phyloP scores from a whole-genome alignment of 192 early-diverging fungal species.

The Dispira simplex region DNA sequence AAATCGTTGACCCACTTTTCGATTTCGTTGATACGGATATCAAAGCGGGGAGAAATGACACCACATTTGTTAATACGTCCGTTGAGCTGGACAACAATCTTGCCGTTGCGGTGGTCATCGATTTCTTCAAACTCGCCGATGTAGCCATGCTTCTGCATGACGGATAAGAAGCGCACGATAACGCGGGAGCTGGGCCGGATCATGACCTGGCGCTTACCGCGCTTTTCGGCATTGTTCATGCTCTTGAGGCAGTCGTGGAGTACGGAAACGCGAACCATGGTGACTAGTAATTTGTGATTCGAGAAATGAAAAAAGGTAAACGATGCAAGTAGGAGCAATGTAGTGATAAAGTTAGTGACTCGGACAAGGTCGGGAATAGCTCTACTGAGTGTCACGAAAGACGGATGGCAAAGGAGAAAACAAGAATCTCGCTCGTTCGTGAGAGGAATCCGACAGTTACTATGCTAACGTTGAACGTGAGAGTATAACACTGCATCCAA shows the following conservation, averaged over 20 bases:
- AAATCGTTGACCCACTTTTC: constrained; percentile 97
- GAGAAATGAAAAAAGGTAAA: not conserved
- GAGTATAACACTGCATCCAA: too few species aligned
- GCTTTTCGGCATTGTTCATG: constrained; percentile 98
- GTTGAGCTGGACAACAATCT: constrained; percentile 96
- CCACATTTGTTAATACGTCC: constrained; percentile 99
- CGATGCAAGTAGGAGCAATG: not conserved
- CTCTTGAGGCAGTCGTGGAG: constrained; percentile 94
- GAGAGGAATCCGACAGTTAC: too few species aligned
- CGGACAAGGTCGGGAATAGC: too few species aligned
- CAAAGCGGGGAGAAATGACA: constrained; percentile 98
- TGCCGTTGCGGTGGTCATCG: constrained; percentile 94
- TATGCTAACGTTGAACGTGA: too few species aligned
- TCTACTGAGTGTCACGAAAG: too few species aligned
- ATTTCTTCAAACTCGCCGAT: constrained; percentile 99
- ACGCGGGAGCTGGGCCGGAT: constrained; percentile 97
- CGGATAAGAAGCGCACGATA: constrained; percentile 95
- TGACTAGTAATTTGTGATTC: constrained; percentile 13
- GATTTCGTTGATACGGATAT: constrained; percentile 84
- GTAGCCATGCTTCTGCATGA: constrained; percentile 99
- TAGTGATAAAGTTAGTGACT: too few species aligned
- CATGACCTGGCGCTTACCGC: constrained; percentile 95
- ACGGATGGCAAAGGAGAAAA: too few species aligned
- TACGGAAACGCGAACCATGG: constrained; percentile 97
- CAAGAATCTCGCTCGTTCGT: too few species aligned